Percentiles rank a stretch among this genome's conserved stretches.
phyloP scores from a whole-genome alignment of 2,329 filamentous ascomycete genomes.

The Verticillium zaregamsianum region DNA sequence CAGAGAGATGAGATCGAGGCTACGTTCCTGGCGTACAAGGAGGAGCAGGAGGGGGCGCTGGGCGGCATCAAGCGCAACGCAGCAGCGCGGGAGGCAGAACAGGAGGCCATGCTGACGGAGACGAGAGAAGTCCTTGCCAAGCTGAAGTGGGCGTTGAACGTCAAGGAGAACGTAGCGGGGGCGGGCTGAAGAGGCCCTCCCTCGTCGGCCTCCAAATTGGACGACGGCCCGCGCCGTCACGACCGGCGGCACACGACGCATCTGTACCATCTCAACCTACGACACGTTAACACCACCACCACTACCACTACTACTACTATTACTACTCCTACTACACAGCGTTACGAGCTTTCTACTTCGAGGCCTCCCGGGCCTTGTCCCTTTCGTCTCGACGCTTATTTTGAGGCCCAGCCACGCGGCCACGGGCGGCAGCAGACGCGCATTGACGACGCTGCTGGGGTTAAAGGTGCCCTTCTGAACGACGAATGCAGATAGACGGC shows the following conservation, averaged over 20 bases:
- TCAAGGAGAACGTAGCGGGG: conserved; percentile 57
- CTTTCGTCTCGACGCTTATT: neutral
- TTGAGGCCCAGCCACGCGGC: neutral
- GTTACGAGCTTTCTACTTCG: neutral
- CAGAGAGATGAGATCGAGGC: conserved; percentile 59
- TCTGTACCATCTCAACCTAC: neutral
- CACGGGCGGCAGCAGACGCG: neutral
- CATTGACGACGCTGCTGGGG: neutral
- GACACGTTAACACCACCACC: neutral
- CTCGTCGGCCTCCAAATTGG: neutral
- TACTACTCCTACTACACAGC: neutral
- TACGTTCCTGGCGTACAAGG: conserved; percentile 62
- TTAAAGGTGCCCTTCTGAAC: neutral
- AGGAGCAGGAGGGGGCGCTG: conserved; percentile 58
- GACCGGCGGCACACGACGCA: neutral
- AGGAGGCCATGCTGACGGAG: conserved; percentile 54
- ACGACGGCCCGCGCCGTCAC: neutral
- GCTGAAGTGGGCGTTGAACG: conserved; percentile 68
- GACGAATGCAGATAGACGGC: neutral
- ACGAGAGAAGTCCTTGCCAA: conserved; percentile 59
- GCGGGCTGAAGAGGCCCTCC: conserved; percentile 37
- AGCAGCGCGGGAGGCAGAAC: conserved; percentile 54
- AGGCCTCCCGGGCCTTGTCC: neutral
- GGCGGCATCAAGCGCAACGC: conserved; percentile 55
- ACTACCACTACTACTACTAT: neutral